These are phyloP conservation scores for Persicaria maculosa DNA, from an alignment of 148 eudicot species.

Conservation along the genomic window DNA sequence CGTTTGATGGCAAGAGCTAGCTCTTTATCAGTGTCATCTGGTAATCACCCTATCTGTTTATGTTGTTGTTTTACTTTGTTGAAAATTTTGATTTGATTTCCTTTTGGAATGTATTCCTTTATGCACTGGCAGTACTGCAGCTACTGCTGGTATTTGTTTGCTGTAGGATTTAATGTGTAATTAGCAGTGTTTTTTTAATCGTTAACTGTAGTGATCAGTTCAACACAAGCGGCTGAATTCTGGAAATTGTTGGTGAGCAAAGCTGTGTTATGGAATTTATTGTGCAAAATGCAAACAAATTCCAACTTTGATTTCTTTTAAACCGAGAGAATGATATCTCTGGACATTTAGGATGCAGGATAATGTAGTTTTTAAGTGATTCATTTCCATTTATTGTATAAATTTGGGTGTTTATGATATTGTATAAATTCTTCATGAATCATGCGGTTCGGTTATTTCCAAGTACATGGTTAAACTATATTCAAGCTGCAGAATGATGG, in stretches of 20 bases:
- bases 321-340: not conserved
- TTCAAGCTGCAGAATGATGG: not conserved
- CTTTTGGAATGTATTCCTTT: not conserved
- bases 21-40: constrained; percentile 18
- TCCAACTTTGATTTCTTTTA: not conserved
- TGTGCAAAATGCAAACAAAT: not conserved
- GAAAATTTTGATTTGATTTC: not conserved
- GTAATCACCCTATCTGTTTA: constrained; percentile 14
- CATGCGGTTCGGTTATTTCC: not conserved
- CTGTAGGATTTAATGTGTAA: not conserved
- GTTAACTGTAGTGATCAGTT: not conserved
- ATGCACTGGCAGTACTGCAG: too few species aligned
- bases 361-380: not conserved
- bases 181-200: not conserved
- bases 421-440: not conserved
- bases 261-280: not conserved
- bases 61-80: not conserved
- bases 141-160: not conserved
- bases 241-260: too few species aligned
- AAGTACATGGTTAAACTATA: not conserved
- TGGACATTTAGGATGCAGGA: not conserved
- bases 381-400: not conserved
- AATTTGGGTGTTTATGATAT: not conserved
- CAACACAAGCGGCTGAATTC: too few species aligned
- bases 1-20: constrained; percentile 18